phyloP scores from a whole-genome alignment of 192 early-diverging fungal species.

The Pilobolus umbonatus region DNA sequence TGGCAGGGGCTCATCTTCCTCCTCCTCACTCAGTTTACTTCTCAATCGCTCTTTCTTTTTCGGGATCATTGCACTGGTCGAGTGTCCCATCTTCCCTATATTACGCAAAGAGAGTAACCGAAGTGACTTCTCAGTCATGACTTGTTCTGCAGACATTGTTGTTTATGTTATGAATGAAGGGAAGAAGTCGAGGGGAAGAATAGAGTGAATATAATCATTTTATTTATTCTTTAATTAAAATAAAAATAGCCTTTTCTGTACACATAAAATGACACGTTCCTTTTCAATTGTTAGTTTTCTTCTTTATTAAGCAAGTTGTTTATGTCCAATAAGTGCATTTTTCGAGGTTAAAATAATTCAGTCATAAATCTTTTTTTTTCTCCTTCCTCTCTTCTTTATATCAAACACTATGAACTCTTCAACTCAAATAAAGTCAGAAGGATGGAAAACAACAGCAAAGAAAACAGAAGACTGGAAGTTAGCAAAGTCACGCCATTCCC shows the following conservation, averaged over 20 bases:
- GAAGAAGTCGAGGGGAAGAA: no score
- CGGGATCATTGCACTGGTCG: background rate
- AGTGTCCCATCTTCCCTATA: conserved; percentile 2
- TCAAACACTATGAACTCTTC: background rate
- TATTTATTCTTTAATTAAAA: no score
- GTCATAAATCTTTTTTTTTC: conserved; percentile 1
- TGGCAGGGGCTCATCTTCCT: background rate
- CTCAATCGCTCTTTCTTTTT: background rate
- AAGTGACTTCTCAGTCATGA: background rate
- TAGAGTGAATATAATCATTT: no score
- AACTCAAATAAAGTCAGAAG: background rate
- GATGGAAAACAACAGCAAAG: conserved; percentile 5
- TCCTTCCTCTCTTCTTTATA: background rate
- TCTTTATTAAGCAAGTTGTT: no score
- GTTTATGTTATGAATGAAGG: no score
- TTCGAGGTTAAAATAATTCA: no score
- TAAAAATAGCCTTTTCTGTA: no score
- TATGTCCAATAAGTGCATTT: no score
- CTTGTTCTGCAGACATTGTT: background rate
- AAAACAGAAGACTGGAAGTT: conserved; percentile 10
- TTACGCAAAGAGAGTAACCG: background rate
- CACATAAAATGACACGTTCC: no score
- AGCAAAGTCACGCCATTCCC: background rate
- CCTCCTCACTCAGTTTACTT: background rate
- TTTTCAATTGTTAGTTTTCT: no score